phyloP scores from a whole-genome alignment of 345 rosid species.

The Aethionema arabicum region DNA sequence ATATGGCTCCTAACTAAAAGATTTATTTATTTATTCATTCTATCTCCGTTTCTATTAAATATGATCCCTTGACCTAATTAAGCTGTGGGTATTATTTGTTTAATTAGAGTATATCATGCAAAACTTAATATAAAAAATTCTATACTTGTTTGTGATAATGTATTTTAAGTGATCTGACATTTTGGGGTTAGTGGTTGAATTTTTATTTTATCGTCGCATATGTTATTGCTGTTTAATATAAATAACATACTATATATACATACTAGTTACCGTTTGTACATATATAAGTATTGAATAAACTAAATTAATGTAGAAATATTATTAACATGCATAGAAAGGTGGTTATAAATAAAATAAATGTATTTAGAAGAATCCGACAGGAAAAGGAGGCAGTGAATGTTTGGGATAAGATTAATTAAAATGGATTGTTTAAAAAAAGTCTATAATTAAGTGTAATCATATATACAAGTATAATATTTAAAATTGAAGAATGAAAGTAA shows the following conservation, averaged over 20 bases:
- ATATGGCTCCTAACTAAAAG: not conserved
- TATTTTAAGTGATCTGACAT: constrained; percentile 30
- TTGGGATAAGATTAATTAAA: not conserved
- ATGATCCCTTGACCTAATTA: constrained; percentile 29
- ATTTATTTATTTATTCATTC: not conserved
- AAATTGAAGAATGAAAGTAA: not conserved
- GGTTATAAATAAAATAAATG: no score
- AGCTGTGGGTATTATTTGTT: constrained; percentile 21
- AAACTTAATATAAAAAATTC: not conserved
- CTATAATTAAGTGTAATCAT: not conserved
- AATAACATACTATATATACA: constrained; percentile 7
- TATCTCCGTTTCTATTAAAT: constrained; percentile 15
- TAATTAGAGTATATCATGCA: constrained; percentile 30
- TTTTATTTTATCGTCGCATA: constrained; percentile 24
- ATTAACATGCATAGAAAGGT: not conserved
- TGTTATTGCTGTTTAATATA: not conserved
- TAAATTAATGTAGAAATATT: not conserved
- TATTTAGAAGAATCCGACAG: no score
- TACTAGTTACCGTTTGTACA: not conserved
- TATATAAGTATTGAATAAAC: not conserved
- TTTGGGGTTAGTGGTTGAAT: constrained; percentile 26
- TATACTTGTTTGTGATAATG: constrained; percentile 27
- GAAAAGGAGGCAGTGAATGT: no score
- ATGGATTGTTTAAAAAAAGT: not conserved
- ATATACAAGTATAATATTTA: no score